Base-by-base conservation (phyloP, 495 filamentous ascomycete species). In the Hypomontagnella monticulosa region DNA sequence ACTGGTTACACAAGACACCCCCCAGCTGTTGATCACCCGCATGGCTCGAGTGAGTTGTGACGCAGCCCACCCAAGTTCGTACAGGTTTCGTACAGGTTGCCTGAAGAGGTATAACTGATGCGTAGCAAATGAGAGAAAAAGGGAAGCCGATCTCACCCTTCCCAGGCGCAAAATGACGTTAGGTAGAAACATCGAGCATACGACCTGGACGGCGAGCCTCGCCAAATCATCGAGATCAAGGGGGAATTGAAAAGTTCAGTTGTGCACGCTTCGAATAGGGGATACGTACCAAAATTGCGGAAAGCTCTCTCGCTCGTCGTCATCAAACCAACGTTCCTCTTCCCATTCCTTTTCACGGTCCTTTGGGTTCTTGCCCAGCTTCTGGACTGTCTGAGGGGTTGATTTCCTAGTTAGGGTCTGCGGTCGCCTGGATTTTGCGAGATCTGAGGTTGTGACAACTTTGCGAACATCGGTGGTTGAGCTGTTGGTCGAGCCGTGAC, bases 401-500 rank as follows among this genome's bases (percentile, higher is more conserved):
- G 66, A 77, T 59, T 72, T 81, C 66, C 76, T 72, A 0, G 71
- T 73, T 63, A 78, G 51, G 14, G 71, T 61, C 40, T 79, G 61
- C 9, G 80, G 78, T 19, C 79, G 71, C 32, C 77, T 71, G n/a
- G 70, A 41, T 63, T 76, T 79, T 1, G 73, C 70, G 51, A 66
- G 61, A 33, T 79, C 76, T 23, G 73, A 66, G 7, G 69, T 61
- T n/a, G 68, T 62, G 38, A 71, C 71, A 14, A 72, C 72, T 57
- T 80, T 83, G 34, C 81, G 78, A 14, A 81, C 79, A 60, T 83
- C 81, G 19, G 80, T 82, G 65, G 75, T 77, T 40, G 81, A 82
- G 40, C 78, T 73, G 66, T 81, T 81, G 63, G 75, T 77, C 58
- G 79, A 78, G 67, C 52, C 71, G 71, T 81, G 79, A 18, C 80